These are phyloP conservation scores for Dactylellina cionopaga DNA, from an alignment of 2,329 filamentous ascomycete species.

Conservation along the genomic window DNA sequence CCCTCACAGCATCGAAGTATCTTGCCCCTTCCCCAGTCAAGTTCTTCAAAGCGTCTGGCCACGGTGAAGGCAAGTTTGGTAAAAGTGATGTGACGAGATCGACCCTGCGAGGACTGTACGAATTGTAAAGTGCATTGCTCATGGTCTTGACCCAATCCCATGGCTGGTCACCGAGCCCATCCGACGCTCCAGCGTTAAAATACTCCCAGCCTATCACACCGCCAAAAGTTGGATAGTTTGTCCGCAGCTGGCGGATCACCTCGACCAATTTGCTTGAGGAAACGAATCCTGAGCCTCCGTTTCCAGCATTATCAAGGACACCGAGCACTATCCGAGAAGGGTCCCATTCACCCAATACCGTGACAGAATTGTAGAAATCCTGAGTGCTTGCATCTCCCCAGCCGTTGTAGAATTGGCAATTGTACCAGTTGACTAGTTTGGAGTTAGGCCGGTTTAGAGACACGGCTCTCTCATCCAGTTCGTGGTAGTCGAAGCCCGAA, in stretches of 20 bases:
- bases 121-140: constrained; percentile 22
- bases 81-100: not conserved
- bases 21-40: constrained; percentile 10
- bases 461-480: constrained; percentile 60
- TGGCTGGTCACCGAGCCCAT: constrained; percentile 16
- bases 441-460: constrained; percentile 54
- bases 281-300: constrained; percentile 52
- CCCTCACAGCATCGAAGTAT: constrained; percentile 22
- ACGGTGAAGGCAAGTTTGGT: constrained; percentile 7
- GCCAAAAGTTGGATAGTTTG: constrained; percentile 38
- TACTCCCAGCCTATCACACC: constrained; percentile 49
- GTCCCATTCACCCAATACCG: constrained; percentile 62
- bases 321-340: constrained; percentile 37
- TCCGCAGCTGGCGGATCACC: constrained; percentile 23
- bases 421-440: constrained; percentile 64
- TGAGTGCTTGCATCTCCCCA: constrained; percentile 64
- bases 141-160: constrained; percentile 39
- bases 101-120: not conserved
- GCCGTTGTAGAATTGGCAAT: constrained; percentile 67
- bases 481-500: constrained; percentile 64
- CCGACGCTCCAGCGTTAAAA: constrained; percentile 30
- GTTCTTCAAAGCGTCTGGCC: constrained; percentile 5
- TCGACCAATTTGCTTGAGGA: constrained; percentile 1
- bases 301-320: constrained; percentile 31
- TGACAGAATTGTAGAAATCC: constrained; percentile 64